These are phyloP conservation scores for Groenewaldozyma sp. DNA, from an alignment of 1,139 yeast species.

Conservation along the genomic window DNA sequence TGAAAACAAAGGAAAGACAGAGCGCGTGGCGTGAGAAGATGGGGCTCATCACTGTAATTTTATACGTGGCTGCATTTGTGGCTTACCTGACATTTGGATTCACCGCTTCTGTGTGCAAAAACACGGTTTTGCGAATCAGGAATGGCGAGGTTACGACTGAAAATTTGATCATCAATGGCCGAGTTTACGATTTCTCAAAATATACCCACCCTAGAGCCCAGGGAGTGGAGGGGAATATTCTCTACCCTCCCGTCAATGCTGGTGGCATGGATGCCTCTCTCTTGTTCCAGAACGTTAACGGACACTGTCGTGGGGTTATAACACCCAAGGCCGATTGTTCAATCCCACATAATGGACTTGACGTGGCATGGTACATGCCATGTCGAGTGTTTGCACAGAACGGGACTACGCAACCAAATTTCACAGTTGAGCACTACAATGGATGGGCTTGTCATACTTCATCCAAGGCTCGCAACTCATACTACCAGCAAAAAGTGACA, in stretches of 20 bases:
- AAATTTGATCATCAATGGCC: constrained; percentile 71
- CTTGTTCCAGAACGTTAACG: constrained; percentile 90
- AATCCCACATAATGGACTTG: constrained; percentile 54
- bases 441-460: constrained; percentile 95
- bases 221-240: constrained; percentile 63
- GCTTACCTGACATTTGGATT: constrained; percentile 90
- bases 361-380: constrained; percentile 95
- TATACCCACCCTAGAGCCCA: constrained; percentile 76
- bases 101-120: constrained; percentile 72
- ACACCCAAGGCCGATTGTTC: constrained; percentile 60
- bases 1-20: constrained; percentile 71
- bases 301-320: constrained; percentile 77
- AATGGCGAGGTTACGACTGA: constrained; percentile 50
- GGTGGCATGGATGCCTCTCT: constrained; percentile 88
- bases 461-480: constrained; percentile 53
- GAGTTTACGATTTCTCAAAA: constrained; percentile 59
- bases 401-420: constrained; percentile 60
- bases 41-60: constrained; percentile 67
- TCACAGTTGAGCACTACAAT: constrained; percentile 45
- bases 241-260: constrained; percentile 79
- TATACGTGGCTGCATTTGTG: constrained; percentile 65
- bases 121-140: constrained; percentile 42
- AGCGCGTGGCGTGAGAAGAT: constrained; percentile 97
- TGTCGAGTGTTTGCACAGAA: constrained; percentile 63
- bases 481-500: constrained; percentile 47